Conservation (phyloP, 1,139 yeast species). For the Taphrina flavorubra region DNA sequence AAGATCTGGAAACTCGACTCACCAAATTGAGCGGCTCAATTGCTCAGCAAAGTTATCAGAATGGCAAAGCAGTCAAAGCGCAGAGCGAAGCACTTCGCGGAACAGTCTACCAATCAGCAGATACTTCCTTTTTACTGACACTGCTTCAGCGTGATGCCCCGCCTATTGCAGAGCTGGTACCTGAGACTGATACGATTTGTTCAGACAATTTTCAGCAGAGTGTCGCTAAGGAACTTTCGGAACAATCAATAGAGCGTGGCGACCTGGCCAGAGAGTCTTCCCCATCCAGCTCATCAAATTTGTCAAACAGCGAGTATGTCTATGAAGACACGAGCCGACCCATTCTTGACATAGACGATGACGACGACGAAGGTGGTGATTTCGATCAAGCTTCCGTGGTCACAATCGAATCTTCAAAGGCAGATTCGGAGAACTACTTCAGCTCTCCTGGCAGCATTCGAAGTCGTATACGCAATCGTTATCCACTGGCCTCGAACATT, state of each 20-base stretch:
- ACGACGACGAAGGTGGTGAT: too few relatives aligned
- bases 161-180: too few relatives aligned
- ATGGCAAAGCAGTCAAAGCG: not conserved
- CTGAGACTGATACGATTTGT: not conserved
- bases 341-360: conserved; percentile 4
- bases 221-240: not conserved
- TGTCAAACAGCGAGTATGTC: not conserved
- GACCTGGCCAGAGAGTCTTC: not conserved
- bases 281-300: not conserved
- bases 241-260: not conserved
- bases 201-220: not conserved
- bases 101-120: conserved; percentile 1
- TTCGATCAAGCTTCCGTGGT: not conserved
- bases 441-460: conserved; percentile 6
- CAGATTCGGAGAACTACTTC: not conserved
- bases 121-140: not conserved
- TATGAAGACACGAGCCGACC: not conserved
- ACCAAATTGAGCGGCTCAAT: not conserved
- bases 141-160: not conserved
- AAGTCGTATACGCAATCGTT: not conserved
- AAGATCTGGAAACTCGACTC: not conserved
- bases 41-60: not conserved
- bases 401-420: not conserved
- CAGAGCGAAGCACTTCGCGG: conserved; percentile 5
- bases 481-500: not conserved